phyloP scores from a whole-genome alignment of 2,329 filamentous ascomycete species.

The Microsporum canis region DNA sequence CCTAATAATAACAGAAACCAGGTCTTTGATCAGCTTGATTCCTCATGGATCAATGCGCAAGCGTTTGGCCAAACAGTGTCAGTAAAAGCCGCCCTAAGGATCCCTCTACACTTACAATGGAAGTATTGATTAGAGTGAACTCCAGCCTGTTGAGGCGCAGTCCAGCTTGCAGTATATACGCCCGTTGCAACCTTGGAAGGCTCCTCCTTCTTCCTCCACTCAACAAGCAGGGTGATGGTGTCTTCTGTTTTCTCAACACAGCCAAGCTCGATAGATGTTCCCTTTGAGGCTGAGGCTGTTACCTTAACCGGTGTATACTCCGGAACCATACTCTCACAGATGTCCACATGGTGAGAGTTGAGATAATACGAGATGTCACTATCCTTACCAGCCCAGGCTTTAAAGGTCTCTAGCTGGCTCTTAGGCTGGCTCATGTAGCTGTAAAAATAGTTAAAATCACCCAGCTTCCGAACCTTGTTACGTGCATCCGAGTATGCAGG shows the following conservation, averaged over 20 bases:
- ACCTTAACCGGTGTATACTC: slow-evolving; percentile 68
- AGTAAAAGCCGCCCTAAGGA: neutral
- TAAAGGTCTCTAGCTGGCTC: slow-evolving; percentile 85
- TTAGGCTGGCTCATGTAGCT: slow-evolving; percentile 92
- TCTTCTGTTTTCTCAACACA: slow-evolving; percentile 77
- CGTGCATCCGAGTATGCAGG: slow-evolving; percentile 84
- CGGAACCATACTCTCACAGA: slow-evolving; percentile 84
- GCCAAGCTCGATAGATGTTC: slow-evolving; percentile 65
- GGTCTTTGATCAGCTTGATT: neutral
- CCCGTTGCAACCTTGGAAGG: slow-evolving; percentile 64
- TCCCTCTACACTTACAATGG: slow-evolving; percentile 47
- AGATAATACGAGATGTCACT: slow-evolving; percentile 94
- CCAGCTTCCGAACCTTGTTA: slow-evolving; percentile 61
- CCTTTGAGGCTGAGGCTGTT: slow-evolving; percentile 67
- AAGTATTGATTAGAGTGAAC: slow-evolving; percentile 98
- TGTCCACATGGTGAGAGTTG: slow-evolving; percentile 87
- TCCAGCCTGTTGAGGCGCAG: slow-evolving; percentile 78
- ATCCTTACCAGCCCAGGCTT: slow-evolving; percentile 82
- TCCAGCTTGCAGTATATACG: slow-evolving; percentile 92
- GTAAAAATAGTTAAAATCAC: slow-evolving; percentile 98
- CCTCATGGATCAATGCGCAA: neutral
- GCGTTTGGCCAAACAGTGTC: neutral
- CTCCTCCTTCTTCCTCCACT: slow-evolving; percentile 67
- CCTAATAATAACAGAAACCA: slow-evolving; percentile 31
- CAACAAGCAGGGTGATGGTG: slow-evolving; percentile 80